Conservation (phyloP, 2,329 filamentous ascomycete species). For the Aureobasidium vineae region DNA sequence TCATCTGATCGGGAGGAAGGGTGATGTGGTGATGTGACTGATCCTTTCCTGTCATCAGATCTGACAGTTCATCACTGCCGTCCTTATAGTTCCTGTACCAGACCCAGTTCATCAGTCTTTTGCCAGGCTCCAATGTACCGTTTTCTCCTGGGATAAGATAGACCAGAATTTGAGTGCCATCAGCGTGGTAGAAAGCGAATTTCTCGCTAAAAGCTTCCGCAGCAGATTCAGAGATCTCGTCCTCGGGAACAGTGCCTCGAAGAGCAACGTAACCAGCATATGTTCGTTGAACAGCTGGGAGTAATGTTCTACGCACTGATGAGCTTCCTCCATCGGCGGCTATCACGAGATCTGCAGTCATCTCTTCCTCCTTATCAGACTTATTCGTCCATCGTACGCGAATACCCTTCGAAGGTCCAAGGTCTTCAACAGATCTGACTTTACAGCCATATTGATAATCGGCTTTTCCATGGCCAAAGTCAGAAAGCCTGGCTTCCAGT, state of each 20-base stretch:
- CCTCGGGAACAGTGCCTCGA: slow-evolving; percentile 37
- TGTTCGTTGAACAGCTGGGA: slow-evolving; percentile 34
- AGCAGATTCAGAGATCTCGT: slow-evolving; percentile 38
- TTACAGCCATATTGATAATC: slow-evolving; percentile 36
- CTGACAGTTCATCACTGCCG: slow-evolving; percentile 41
- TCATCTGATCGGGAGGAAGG: slow-evolving; percentile 45
- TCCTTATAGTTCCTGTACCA: slow-evolving; percentile 49
- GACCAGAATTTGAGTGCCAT: slow-evolving; percentile 42
- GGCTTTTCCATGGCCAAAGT: slow-evolving; percentile 29
- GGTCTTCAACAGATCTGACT: slow-evolving; percentile 34
- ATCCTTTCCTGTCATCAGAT: slow-evolving; percentile 48
- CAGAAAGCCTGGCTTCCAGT: not conserved
- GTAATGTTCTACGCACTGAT: slow-evolving; percentile 33
- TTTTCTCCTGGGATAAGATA: slow-evolving; percentile 49
- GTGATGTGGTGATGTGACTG: slow-evolving; percentile 45
- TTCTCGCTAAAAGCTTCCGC: slow-evolving; percentile 39
- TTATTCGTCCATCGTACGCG: slow-evolving; percentile 34
- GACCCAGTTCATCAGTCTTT: slow-evolving; percentile 50
- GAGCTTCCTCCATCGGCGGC: slow-evolving; percentile 46
- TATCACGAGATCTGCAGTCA: slow-evolving; percentile 42
- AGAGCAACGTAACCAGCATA: slow-evolving; percentile 39
- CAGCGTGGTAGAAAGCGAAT: slow-evolving; percentile 44
- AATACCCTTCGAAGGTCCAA: slow-evolving; percentile 28
- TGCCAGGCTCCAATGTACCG: slow-evolving; percentile 42
- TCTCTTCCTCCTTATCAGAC: slow-evolving; percentile 31